These are phyloP conservation scores for Coemansia sp. DNA, from an alignment of 192 early-diverging fungal genomes.

Conservation along the genomic window DNA sequence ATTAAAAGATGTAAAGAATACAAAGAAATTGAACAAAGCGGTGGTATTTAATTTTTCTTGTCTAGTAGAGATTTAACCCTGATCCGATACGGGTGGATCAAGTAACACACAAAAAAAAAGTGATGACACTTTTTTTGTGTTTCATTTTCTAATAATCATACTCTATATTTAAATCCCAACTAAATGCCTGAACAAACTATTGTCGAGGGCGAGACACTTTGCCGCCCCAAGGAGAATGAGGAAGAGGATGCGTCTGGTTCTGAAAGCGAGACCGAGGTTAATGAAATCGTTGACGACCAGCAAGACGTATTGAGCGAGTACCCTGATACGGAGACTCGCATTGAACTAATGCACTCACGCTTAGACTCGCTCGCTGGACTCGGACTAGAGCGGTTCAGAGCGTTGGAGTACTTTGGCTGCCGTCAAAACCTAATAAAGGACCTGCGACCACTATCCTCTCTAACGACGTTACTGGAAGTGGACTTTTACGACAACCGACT, in stretches of 20 bases:
- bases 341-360: conserved; percentile 49
- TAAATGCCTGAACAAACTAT: background rate
- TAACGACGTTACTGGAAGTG: conserved; percentile 69
- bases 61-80: no score
- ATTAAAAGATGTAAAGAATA: background rate
- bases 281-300: background rate
- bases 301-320: conserved; percentile 19
- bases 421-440: conserved; percentile 83
- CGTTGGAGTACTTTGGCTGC: conserved; percentile 66
- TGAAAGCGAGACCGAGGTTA: conserved; percentile 7
- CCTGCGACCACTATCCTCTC: conserved; percentile 59
- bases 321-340: conserved; percentile 16
- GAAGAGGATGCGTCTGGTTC: background rate
- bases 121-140: background rate
- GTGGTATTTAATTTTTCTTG: no score
- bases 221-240: background rate
- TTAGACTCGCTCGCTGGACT: conserved; percentile 22
- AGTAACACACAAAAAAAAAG: no score
- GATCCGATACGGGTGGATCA: no score
- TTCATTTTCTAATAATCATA: background rate
- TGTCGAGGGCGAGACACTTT: background rate
- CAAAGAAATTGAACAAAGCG: background rate
- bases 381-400: conserved; percentile 23
- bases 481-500: conserved; percentile 98
- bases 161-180: background rate